These are phyloP conservation scores for Lichina pygmaea DNA, from an alignment of 495 filamentous ascomycete genomes.

Conservation along the genomic window DNA sequence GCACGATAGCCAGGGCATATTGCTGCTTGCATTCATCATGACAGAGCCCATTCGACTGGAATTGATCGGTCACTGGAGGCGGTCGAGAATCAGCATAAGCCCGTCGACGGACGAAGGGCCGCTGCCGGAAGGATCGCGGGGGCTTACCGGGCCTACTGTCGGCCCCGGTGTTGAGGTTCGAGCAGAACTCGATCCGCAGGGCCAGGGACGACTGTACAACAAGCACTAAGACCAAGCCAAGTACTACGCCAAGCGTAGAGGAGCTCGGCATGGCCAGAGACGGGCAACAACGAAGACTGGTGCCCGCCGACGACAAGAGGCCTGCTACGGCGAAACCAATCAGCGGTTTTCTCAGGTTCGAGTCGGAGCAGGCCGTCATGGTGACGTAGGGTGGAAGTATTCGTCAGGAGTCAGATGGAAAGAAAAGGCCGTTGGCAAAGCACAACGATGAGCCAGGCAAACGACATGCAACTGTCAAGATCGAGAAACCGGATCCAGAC, in stretches of 20 bases:
- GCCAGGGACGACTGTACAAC: not conserved
- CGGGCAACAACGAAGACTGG: no score
- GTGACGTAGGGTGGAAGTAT: no score
- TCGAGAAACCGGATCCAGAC: no score
- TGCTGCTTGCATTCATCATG: slow-evolving; percentile 18
- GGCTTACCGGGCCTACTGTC: slow-evolving; percentile 11
- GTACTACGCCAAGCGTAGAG: not conserved
- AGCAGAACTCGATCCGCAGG: slow-evolving; percentile 12
- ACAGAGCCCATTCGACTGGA: slow-evolving; percentile 42
- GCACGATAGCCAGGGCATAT: slow-evolving; percentile 44
- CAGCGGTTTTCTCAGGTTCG: no score
- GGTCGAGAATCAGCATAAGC: slow-evolving; percentile 1
- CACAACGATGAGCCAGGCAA: no score
- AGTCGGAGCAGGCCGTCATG: no score
- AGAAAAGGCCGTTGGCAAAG: no score
- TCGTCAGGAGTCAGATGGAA: no score
- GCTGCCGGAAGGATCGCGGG: slow-evolving; percentile 3
- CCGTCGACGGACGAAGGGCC: not conserved
- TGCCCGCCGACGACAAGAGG: no score
- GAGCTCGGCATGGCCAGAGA: not conserved
- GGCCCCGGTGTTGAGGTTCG: slow-evolving; percentile 20
- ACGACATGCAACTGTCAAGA: no score
- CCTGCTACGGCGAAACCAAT: no score
- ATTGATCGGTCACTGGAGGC: slow-evolving; percentile 22
- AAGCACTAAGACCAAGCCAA: not conserved